Percentiles rank a stretch among this genome's conserved stretches.
Conservation (phyloP, 108 stramenopile genomes). For the Fragilariopsis cylindrus region DNA sequence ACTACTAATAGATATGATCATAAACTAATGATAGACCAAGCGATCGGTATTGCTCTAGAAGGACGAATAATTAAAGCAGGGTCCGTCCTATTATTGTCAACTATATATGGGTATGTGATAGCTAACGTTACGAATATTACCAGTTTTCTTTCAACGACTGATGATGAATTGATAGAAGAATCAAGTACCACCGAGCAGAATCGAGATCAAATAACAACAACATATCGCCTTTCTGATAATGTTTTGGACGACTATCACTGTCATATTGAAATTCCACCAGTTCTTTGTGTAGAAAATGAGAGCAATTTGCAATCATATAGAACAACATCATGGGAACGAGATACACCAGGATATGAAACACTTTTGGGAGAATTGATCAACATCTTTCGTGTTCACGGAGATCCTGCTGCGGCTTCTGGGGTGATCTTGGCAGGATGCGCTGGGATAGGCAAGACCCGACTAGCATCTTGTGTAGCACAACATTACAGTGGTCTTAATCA, state of each 20-base stretch:
- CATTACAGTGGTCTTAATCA: not conserved
- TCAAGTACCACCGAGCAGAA: not conserved
- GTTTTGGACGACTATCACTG: not conserved
- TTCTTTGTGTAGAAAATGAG: not conserved
- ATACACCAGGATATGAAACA: constrained; percentile 63
- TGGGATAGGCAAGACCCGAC: constrained; percentile 82
- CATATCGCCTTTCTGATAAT: constrained; percentile 4
- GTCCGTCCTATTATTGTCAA: constrained; percentile 1
- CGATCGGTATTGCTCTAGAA: not conserved
- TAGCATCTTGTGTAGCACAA: constrained; percentile 45
- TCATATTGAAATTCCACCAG: not conserved
- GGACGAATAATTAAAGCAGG: constrained; percentile 8
- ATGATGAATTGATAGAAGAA: not conserved
- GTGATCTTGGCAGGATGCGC: constrained; percentile 68
- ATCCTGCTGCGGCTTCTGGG: constrained; percentile 51
- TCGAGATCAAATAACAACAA: not conserved
- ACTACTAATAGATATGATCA: not conserved
- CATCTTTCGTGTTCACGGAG: constrained; percentile 17
- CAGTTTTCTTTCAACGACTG: not conserved
- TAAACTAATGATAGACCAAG: not conserved
- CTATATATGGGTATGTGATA: constrained; percentile 8
- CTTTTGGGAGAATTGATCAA: constrained; percentile 42
- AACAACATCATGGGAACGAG: constrained; percentile 3
- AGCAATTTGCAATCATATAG: not conserved
- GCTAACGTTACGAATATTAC: not conserved